phyloP scores from a whole-genome alignment of 306 rosid genomes.

The Mucuna pruriens region DNA sequence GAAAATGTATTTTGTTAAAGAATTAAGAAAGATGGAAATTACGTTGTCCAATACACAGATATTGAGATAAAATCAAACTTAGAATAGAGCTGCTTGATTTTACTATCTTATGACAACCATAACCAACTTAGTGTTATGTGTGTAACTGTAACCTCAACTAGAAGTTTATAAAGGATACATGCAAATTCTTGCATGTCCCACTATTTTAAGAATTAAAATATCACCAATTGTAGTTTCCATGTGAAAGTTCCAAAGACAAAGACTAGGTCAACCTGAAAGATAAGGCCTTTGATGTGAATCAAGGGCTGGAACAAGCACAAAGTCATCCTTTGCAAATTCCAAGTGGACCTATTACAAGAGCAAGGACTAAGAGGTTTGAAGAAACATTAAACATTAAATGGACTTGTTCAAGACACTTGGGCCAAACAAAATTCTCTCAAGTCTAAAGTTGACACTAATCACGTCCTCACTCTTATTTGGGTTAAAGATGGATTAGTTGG shows the following conservation, averaged over 20 bases:
- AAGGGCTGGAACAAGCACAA: too few relatives aligned
- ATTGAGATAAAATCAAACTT: slow-evolving; percentile 27
- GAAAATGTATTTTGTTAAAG: slow-evolving; percentile 14
- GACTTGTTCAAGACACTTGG: too few relatives aligned
- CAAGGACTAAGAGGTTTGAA: too few relatives aligned
- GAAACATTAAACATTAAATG: too few relatives aligned
- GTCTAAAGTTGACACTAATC: too few relatives aligned
- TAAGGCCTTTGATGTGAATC: too few relatives aligned
- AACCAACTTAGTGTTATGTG: slow-evolving; percentile 1
- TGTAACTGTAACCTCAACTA: background rate
- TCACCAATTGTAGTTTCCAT: background rate
- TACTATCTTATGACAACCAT: slow-evolving; percentile 36
- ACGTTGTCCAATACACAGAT: slow-evolving; percentile 1
- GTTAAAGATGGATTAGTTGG: too few relatives aligned
- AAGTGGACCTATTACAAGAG: too few relatives aligned
- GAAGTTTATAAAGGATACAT: background rate
- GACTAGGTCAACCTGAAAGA: slow-evolving; percentile 1
- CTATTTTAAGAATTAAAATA: background rate
- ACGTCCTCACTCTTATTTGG: too few relatives aligned
- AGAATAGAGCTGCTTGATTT: slow-evolving; percentile 10
- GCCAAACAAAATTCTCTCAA: too few relatives aligned
- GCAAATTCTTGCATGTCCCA: slow-evolving; percentile 9
- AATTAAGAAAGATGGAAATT: slow-evolving; percentile 26
- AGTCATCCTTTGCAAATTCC: too few relatives aligned
- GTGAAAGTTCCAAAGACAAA: background rate